Evolutionary conservation across 1,139 yeast species (phyloP).

Genomic region (Sugiyamaella sp.): DNA sequence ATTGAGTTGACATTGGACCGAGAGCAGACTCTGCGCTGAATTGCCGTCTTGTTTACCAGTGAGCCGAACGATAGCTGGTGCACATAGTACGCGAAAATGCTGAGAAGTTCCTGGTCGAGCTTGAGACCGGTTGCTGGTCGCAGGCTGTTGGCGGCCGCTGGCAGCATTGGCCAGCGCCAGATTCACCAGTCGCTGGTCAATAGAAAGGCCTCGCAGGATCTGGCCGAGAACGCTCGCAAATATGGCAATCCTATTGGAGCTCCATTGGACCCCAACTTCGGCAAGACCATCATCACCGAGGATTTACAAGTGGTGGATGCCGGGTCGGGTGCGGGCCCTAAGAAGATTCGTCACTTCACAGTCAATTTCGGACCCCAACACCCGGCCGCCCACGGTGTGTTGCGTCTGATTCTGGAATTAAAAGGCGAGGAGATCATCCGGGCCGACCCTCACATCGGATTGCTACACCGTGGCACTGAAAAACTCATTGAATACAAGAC

Average conservation of each 20-base stretch:
- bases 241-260: constrained; percentile 41
- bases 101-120: constrained; percentile 11
- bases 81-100: too few species aligned
- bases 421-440: constrained; percentile 89
- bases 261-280: constrained; percentile 40
- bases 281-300: constrained; percentile 42
- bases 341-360: constrained; percentile 74
- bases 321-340: constrained; percentile 44
- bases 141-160: neutral
- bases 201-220: constrained; percentile 21
- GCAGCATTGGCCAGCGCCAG: constrained; percentile 11
- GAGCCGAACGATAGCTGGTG: constrained; percentile 3
- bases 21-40: too few species aligned
- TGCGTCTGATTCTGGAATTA: constrained; percentile 80
- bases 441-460: constrained; percentile 87
- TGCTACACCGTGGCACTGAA: constrained; percentile 87
- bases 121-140: constrained; percentile 5
- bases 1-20: neutral
- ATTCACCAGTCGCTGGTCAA: constrained; percentile 16
- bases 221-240: constrained; percentile 33
- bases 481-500: constrained; percentile 84
- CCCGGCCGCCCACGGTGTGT: constrained; percentile 94
- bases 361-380: constrained; percentile 93
- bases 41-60: neutral
- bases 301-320: constrained; percentile 36